Percentiles rank a stretch among this genome's conserved stretches.
These are phyloP conservation scores for Candida pini DNA, from an alignment of 805 yeast species.

Conservation along the genomic window DNA sequence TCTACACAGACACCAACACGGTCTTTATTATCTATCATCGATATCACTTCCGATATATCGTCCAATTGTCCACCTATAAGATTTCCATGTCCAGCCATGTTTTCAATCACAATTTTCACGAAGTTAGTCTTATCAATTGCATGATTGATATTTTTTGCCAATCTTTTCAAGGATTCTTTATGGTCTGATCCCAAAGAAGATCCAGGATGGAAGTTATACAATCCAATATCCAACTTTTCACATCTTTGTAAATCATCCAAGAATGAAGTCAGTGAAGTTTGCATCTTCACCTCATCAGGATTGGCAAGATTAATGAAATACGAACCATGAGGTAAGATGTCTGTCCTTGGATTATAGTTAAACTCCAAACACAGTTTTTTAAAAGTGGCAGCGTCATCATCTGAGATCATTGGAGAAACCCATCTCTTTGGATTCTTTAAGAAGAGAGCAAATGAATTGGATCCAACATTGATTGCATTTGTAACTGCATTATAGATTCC, in stretches of 20 bases:
- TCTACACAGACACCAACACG: constrained; percentile 96
- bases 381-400: constrained; percentile 65
- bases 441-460: constrained; percentile 86
- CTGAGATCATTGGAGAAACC: constrained; percentile 74
- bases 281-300: constrained; percentile 76
- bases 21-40: constrained; percentile 66
- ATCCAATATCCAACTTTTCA: constrained; percentile 76
- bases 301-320: constrained; percentile 90
- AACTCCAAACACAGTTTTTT: constrained; percentile 52
- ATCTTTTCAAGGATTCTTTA: constrained; percentile 51
- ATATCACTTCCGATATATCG: constrained; percentile 73
- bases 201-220: constrained; percentile 92
- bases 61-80: constrained; percentile 77
- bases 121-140: constrained; percentile 69
- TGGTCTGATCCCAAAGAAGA: constrained; percentile 72
- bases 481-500: constrained; percentile 42
- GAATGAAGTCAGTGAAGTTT: constrained; percentile 69
- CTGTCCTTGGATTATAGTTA: constrained; percentile 69
- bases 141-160: constrained; percentile 75
- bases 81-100: constrained; percentile 97
- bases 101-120: constrained; percentile 88
- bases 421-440: constrained; percentile 87
- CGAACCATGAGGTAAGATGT: constrained; percentile 90
- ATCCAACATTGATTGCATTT: constrained; percentile 46
- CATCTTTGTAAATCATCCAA: constrained; percentile 85